Evolutionary conservation across 1,139 yeast species (phyloP).

Genomic region (Martiniozyma asiatica): DNA sequence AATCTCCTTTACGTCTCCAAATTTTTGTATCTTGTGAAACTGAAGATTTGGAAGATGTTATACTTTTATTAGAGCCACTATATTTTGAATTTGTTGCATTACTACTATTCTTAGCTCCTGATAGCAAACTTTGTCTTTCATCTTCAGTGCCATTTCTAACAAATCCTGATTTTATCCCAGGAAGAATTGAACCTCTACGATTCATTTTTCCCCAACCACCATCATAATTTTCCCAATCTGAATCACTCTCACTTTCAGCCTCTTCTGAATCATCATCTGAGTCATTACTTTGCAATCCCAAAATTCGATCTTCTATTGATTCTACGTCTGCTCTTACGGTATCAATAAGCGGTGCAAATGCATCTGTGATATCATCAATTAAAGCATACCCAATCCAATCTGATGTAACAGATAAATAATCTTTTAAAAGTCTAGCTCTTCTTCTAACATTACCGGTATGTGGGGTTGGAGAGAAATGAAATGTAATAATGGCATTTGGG

Average conservation of each 20-base stretch:
- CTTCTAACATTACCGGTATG: constrained; percentile 94
- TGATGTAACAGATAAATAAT: constrained; percentile 78
- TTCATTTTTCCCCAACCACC: constrained; percentile 19
- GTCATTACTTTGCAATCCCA: constrained; percentile 58
- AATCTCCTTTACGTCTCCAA: constrained; percentile 88
- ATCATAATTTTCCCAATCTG: constrained; percentile 8
- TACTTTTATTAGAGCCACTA: constrained; percentile 14
- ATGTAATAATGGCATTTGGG: constrained; percentile 80
- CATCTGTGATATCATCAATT: constrained; percentile 94
- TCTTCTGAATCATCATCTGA: constrained; percentile 27
- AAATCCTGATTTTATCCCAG: no score
- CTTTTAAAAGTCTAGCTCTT: constrained; percentile 77
- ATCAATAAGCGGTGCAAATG: constrained; percentile 92
- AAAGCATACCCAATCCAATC: constrained; percentile 97
- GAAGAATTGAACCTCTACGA: constrained; percentile 19
- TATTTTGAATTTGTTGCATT: constrained; percentile 9
- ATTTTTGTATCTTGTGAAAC: constrained; percentile 39
- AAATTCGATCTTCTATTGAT: constrained; percentile 79
- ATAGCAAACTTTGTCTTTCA: constrained; percentile 14
- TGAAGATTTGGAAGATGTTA: no score
- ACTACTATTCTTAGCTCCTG: constrained; percentile 5
- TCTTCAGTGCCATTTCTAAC: no score
- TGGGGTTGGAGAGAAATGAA: constrained; percentile 91
- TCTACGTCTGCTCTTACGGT: constrained; percentile 89
- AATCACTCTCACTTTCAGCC: constrained; percentile 26